Percentiles rank a stretch among this genome's conserved stretches.
These are phyloP conservation scores for Micractinium conductrix DNA, from an alignment of 139 green algal genomes.

Conservation along the genomic window DNA sequence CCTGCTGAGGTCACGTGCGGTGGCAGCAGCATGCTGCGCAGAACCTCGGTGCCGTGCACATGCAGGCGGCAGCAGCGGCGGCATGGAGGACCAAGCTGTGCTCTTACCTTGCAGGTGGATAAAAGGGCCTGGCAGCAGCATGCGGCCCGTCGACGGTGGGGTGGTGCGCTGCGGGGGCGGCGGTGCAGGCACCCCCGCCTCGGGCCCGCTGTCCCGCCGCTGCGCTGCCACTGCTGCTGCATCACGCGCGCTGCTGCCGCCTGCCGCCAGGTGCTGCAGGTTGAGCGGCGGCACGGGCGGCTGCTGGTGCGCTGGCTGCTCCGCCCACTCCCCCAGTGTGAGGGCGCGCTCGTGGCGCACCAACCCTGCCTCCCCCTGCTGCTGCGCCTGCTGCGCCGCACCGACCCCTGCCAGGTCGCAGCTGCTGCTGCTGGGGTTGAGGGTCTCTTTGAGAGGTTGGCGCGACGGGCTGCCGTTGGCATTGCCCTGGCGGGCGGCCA, in stretches of 20 bases:
- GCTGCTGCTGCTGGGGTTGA: constrained; percentile 16
- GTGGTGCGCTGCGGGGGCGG: not conserved
- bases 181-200: not conserved
- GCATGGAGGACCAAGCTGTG: too few species aligned
- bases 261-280: not conserved
- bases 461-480: not conserved
- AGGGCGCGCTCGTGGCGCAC: not conserved
- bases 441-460: not conserved
- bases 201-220: not conserved
- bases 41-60: too few species aligned
- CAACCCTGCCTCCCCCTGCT: not conserved
- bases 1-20: too few species aligned
- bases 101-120: constrained; percentile 6
- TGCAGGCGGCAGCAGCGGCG: too few species aligned
- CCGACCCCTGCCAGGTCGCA: not conserved
- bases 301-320: not conserved
- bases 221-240: not conserved
- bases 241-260: not conserved
- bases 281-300: not conserved
- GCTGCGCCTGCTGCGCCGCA: not conserved
- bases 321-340: constrained; percentile 1
- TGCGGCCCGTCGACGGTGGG: not conserved
- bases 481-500: not conserved
- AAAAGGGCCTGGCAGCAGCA: not conserved
- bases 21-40: too few species aligned